A percentile compares a stretch with the other conserved stretches of the same genome.
Conservation (phyloP, 441 rosid species). For the Jatropha multifida region DNA sequence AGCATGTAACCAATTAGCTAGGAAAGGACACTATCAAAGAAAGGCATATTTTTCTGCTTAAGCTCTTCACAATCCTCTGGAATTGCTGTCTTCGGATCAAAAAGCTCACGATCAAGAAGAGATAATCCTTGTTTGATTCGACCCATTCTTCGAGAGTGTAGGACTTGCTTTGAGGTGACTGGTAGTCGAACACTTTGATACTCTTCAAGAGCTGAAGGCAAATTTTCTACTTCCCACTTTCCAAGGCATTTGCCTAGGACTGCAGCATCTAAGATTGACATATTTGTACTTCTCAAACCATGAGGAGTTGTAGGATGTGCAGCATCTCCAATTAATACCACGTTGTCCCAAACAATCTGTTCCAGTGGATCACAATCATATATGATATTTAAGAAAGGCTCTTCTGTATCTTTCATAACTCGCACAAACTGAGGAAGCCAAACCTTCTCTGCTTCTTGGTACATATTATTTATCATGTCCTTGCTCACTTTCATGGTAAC, state of each 20-base stretch:
- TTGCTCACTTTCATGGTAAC: constrained; percentile 56
- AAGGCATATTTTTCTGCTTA: constrained; percentile 58
- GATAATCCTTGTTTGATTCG: constrained; percentile 69
- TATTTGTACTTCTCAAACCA: constrained; percentile 76
- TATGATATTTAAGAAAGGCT: constrained; percentile 71
- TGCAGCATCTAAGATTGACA: constrained; percentile 67
- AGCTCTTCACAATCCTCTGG: constrained; percentile 42
- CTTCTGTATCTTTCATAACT: constrained; percentile 59
- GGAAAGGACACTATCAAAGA: constrained; percentile 40
- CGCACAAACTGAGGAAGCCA: constrained; percentile 62
- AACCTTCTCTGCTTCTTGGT: constrained; percentile 52
- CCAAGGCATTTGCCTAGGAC: constrained; percentile 58
- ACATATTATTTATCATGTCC: constrained; percentile 52
- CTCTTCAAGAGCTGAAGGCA: constrained; percentile 51
- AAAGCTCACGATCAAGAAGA: constrained; percentile 31
- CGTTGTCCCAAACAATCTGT: constrained; percentile 48
- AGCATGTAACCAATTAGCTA: constrained; percentile 12
- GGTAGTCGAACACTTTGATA: constrained; percentile 58
- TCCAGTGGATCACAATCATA: constrained; percentile 67
- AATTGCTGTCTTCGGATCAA: constrained; percentile 37
- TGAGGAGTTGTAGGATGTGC: constrained; percentile 85
- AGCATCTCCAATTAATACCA: constrained; percentile 68
- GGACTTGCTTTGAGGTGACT: constrained; percentile 60
- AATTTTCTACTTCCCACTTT: constrained; percentile 42
- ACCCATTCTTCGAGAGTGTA: constrained; percentile 55